Conservation (phyloP, 345 rosid species). For the Brassica incana region DNA sequence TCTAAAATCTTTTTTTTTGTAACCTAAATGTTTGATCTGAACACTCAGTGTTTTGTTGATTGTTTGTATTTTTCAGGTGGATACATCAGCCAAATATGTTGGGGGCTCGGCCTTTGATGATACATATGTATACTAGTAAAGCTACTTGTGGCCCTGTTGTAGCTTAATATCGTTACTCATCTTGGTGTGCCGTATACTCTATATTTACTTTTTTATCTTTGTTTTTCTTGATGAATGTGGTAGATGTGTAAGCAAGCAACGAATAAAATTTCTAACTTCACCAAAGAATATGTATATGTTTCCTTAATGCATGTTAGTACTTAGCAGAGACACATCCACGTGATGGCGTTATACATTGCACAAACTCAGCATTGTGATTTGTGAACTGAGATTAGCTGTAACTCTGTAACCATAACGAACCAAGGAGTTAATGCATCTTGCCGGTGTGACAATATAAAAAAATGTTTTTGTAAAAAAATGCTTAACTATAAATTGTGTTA, state of each 20-base stretch:
- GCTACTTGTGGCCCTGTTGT: background rate
- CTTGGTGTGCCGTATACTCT: background rate
- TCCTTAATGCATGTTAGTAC: background rate
- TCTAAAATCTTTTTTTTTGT: background rate
- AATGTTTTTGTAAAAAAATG: too few species aligned
- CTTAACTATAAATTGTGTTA: too few species aligned
- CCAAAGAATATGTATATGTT: background rate
- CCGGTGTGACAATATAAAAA: too few species aligned
- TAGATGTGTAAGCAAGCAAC: background rate
- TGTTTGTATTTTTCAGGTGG: constrained; percentile 23
- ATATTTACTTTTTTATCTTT: background rate
- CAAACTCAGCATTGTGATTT: constrained; percentile 22
- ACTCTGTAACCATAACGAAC: constrained; percentile 16
- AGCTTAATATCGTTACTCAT: background rate
- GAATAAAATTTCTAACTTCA: background rate
- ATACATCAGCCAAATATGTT: constrained; percentile 38
- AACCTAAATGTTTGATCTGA: background rate
- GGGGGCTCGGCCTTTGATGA: constrained; percentile 41
- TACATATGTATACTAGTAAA: constrained; percentile 31
- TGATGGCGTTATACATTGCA: constrained; percentile 24
- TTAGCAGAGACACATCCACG: constrained; percentile 19
- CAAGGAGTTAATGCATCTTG: constrained; percentile 18
- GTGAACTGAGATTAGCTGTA: constrained; percentile 28
- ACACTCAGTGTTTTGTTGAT: background rate
- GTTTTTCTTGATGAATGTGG: background rate